Evolutionary conservation across 2,329 filamentous ascomycete species (phyloP).

Genomic region (Alternaria novae-zelandiae): DNA sequence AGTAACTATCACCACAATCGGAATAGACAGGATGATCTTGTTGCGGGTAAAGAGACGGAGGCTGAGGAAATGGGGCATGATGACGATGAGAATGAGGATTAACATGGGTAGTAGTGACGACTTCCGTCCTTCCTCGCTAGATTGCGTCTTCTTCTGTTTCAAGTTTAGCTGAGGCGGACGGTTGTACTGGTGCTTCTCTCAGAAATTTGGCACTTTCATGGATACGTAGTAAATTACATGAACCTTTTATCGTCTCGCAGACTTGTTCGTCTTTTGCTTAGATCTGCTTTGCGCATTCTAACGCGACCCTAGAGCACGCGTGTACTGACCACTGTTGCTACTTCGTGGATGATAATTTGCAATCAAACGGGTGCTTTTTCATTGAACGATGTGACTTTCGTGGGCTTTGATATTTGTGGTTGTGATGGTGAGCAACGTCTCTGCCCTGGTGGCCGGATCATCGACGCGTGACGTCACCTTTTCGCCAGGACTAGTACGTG

Average conservation of each 20-base stretch:
- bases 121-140: not conserved
- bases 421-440: not conserved
- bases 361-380: not conserved
- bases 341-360: not conserved
- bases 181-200: not conserved
- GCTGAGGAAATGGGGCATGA: not conserved
- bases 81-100: not conserved
- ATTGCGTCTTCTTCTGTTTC: not conserved
- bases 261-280: not conserved
- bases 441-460: not conserved
- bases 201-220: not conserved
- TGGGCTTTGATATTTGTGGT: not conserved
- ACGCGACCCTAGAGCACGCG: too few relatives aligned
- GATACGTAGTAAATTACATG: not conserved
- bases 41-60: not conserved
- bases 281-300: not conserved
- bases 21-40: not conserved
- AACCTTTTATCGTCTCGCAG: not conserved
- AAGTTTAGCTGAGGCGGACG: not conserved
- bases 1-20: constrained; percentile 1
- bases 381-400: not conserved
- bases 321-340: not conserved
- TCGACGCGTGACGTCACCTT: not conserved
- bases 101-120: not conserved
- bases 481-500: not conserved